These are phyloP conservation scores for Geotrichum reessii DNA, from an alignment of 1,139 yeast species.

Conservation along the genomic window DNA sequence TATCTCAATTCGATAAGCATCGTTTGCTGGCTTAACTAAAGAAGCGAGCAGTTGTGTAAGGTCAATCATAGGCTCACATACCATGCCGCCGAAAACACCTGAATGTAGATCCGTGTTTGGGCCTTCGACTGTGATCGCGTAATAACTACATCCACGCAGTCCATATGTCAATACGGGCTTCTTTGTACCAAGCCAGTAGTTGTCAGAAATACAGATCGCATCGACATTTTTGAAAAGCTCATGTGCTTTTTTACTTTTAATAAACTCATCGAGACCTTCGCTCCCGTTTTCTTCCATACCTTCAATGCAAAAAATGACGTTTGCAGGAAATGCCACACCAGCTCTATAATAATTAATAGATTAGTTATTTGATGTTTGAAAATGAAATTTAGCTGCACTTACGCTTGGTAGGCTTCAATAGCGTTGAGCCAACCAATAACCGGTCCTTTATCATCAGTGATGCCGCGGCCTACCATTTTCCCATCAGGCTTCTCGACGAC, in stretches of 20 bases:
- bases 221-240: slow-evolving; percentile 79
- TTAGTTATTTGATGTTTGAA: too few species aligned
- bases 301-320: slow-evolving; percentile 86
- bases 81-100: slow-evolving; percentile 95
- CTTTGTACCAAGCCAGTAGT: slow-evolving; percentile 96
- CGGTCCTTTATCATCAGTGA: slow-evolving; percentile 98
- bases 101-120: slow-evolving; percentile 97
- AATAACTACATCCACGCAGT: slow-evolving; percentile 92
- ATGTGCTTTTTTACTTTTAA: slow-evolving; percentile 63
- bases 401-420: slow-evolving; percentile 76
- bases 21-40: slow-evolving; percentile 58
- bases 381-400: too few species aligned
- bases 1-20: slow-evolving; percentile 72
- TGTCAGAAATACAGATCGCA: slow-evolving; percentile 93
- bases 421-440: slow-evolving; percentile 95
- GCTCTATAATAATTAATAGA: slow-evolving; percentile 46
- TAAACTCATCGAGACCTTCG: slow-evolving; percentile 78
- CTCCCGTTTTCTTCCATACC: slow-evolving; percentile 99
- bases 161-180: slow-evolving; percentile 98
- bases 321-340: slow-evolving; percentile 87
- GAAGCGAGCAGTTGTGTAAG: slow-evolving; percentile 66
- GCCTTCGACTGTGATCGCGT: slow-evolving; percentile 73
- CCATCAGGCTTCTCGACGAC: slow-evolving; percentile 57
- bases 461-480: slow-evolving; percentile 77
- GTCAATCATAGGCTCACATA: slow-evolving; percentile 97